Conservation (phyloP, 2,329 filamentous ascomycete genomes). For the Exophiala spinifera region DNA sequence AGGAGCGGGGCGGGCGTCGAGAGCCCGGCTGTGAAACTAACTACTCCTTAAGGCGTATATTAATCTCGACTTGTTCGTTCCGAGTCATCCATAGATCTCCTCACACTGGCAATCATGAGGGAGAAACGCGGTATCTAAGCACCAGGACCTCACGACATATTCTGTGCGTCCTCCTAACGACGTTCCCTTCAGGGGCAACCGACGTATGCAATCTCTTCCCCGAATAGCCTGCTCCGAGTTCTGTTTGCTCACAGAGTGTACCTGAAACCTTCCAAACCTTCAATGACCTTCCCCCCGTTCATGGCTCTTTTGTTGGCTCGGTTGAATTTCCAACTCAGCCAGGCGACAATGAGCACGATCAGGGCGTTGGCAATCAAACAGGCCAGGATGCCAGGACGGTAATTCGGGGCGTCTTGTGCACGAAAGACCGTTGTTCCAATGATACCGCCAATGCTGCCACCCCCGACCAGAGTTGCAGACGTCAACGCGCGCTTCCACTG, state of each 20-base stretch:
- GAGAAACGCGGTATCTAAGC: too few relatives aligned
- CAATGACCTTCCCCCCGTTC: constrained; percentile 48
- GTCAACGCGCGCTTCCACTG: constrained; percentile 76
- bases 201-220: background rate
- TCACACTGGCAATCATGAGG: too few relatives aligned
- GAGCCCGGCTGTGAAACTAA: too few relatives aligned
- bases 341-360: constrained; percentile 16
- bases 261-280: constrained; percentile 43
- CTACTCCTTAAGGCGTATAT: too few relatives aligned
- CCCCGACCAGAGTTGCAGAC: constrained; percentile 65
- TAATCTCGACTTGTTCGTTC: too few relatives aligned
- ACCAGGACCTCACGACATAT: too few relatives aligned
- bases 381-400: constrained; percentile 32
- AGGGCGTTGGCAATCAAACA: constrained; percentile 13
- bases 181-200: too few relatives aligned
- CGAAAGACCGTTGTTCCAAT: constrained; percentile 61
- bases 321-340: constrained; percentile 16
- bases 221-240: background rate
- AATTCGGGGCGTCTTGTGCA: constrained; percentile 34
- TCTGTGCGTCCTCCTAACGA: too few relatives aligned
- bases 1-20: too few relatives aligned
- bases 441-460: background rate
- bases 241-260: constrained; percentile 32
- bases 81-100: too few relatives aligned
- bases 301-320: constrained; percentile 29